Evolutionary conservation across 2,329 filamentous ascomycete genomes (phyloP), one percentile per base, ranked within the genome.

Genomic region (Ceratocystis lukuohia): DNA sequence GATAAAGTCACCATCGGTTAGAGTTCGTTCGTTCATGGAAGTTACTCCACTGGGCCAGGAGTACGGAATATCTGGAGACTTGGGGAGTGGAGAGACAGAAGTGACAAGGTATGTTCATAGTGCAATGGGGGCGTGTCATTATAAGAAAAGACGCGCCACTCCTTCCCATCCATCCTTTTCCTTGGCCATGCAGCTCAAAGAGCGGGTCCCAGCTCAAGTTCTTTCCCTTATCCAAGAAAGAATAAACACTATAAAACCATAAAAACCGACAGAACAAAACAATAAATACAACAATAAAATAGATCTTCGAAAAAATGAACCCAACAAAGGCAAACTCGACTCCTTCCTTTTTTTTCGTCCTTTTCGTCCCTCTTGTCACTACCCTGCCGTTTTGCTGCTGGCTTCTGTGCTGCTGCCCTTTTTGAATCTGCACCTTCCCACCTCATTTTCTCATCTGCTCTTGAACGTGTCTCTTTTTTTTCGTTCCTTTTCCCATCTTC

Each of bases 361-460:
- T 50, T 41, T 41, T 12, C 10, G 10, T 3, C 37, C 33, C 8
- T 10, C 33, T 10, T 3, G 33, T 37, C 33, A 17, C 28, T 59
- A 33, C 53, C 53, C 28, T 59, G 53, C 28, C 37, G 33, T 17
- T n/a, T 17, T 30, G 28, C 25, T 33, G 30, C 12, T 59, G 53
- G 46, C 25, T 59, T 59, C 53, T 59, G 53, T 59, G 53, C 53
- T 59, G 53, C 53, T 57, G 28, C 53, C 53, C 53, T 59, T 59
- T 59, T 59, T 59, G 53, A 30, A 59, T 59, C 53, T 33, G 53
- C 15, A 37, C 53, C 53, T 59, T 30, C 53, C 53, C 53, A 59
- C 15, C 28, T 37, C 28, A 33, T n/a, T 59, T 57, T 37, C 17
- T 8, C 25, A 37, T 30, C 15, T 30, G 25, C 15, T 59, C 28